Evolutionary conservation across 352 stramenopile species (phyloP), one percentile per base, ranked within the genome.

Genomic region (Hyphochytrium catenoides): DNA sequence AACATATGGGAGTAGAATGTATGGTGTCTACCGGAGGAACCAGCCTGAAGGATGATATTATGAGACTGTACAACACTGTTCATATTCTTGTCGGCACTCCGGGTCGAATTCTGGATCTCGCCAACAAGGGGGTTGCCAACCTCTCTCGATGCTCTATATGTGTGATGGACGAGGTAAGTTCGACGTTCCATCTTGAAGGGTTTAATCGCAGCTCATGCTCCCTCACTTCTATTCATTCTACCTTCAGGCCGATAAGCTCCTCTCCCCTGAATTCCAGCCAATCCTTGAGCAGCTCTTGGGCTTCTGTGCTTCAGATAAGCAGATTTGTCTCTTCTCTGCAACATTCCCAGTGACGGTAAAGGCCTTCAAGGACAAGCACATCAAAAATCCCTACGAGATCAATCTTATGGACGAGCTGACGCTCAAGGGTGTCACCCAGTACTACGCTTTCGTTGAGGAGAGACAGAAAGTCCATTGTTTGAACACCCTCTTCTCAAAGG

Each of bases 271-370:
- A 51, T 98, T 99, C 50, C 79, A 96, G 54, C 83, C 81, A 4
- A 70, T 97, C 26, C 57, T 98, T 21, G 90, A 99, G 62, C 74
- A 97, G 50, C 68, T 99, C 30, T 52, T 96, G n/a, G 95, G 84
- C 50, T 58, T 84, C 52, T 79, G 65, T 33, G 53, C 88, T 26
- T 71, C 77, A 43, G 66, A 88, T 16, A 83, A 91, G 31, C 93
- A 99, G 61, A 96, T 99, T 44, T 96, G 90, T 49, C 70, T 99
- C 14, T 98, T 98, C 53, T 96, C 81, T 36, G 93, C 93, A 9
- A 99, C 93, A n/a, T 99, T 99, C 55, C 91, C 91, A 0, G 87
- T 97, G 19, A 95, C 88, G 31, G 91, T 99, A 22, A 97, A 96
- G 62, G 59, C 69, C 20, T 98, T 99, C 62, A 97, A 95, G 56